These are phyloP conservation scores for Pinus albicaulis DNA, from an alignment of 75 land plant species.

Conservation along the genomic window DNA sequence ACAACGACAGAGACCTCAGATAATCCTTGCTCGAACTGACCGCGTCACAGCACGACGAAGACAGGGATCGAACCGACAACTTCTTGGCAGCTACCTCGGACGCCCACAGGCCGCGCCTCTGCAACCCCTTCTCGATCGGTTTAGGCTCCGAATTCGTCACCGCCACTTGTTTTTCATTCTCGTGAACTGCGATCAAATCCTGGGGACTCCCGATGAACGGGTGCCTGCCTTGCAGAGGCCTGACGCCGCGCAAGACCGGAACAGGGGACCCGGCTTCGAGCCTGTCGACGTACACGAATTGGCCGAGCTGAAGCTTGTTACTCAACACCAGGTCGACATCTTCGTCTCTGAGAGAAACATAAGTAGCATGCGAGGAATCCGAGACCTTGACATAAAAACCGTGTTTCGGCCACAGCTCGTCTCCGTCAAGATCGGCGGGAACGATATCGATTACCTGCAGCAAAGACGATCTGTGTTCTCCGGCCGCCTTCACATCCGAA, in stretches of 20 bases:
- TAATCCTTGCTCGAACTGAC: constrained; percentile 1
- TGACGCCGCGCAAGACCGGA: constrained; percentile 66
- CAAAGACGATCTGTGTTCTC: constrained; percentile 62
- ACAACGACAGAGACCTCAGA: background rate
- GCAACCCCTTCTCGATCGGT: background rate
- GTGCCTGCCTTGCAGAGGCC: constrained; percentile 53
- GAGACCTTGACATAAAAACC: constrained; percentile 94
- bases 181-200: constrained; percentile 28
- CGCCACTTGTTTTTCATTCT: background rate
- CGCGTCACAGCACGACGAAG: background rate
- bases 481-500: too few species aligned
- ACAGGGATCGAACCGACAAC: background rate
- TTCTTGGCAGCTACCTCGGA: background rate
- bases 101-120: constrained; percentile 9
- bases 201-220: constrained; percentile 49
- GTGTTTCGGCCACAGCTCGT: constrained; percentile 74
- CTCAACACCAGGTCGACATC: constrained; percentile 83
- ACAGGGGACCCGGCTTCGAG: constrained; percentile 85
- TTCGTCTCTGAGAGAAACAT: constrained; percentile 71
- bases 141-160: background rate
- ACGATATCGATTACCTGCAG: constrained; percentile 91
- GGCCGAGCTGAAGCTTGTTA: constrained; percentile 90
- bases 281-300: constrained; percentile 79
- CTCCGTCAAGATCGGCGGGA: constrained; percentile 79
- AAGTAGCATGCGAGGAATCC: constrained; percentile 89